Base-by-base conservation (phyloP, 2,329 filamentous ascomycete genomes). In the Sporothrix humicola region DNA sequence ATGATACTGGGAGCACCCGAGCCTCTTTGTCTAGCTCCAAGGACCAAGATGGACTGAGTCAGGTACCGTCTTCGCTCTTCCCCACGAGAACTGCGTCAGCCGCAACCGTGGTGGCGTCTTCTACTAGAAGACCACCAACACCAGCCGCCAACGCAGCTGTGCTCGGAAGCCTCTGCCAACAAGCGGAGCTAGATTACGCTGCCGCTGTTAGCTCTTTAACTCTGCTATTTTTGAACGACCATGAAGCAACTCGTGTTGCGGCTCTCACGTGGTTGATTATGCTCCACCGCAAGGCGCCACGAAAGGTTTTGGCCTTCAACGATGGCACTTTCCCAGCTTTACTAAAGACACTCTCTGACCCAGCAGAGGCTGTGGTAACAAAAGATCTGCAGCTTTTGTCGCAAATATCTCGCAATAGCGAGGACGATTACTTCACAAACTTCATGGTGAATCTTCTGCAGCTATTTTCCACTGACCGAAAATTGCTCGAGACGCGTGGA, bases 371-470 rank as follows among this genome's bases (percentile, higher is more conserved):
- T 20, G 96, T 99, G 7, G 97, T 99, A 1, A 98, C 94, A 4
- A 93, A 96, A 78, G 96, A 99, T 81, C 84, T 99, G 44, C 93
- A 98, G 76, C 86, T 99, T 17, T 87, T 99, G 2, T 98, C 95
- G 0, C 96, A 99, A 77, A 98, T 99, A 72, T 98, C 95, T 2
- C 91, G 92, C 76, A 97, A 98, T 78, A 98, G 94, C 79, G 96
- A 98, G 79, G 96, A 99, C 79, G 94, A 95, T 76, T 98, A 98
- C 82, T 99, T 99, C 80, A 92, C 93, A 1, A 97, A 95, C 31
- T 99, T 99, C 81, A 99, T 99, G 96, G 92, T 98, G 75, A 97
- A 97, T 79, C 85, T 99, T 10, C 85, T 99, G 59, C 96, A 98
- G 80, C 88, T 99, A 0, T 99, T 99, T 80, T 97, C 94, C 58